Evolutionary conservation across 805 yeast genomes (phyloP).

Genomic region (Sungouiella thailandica): DNA sequence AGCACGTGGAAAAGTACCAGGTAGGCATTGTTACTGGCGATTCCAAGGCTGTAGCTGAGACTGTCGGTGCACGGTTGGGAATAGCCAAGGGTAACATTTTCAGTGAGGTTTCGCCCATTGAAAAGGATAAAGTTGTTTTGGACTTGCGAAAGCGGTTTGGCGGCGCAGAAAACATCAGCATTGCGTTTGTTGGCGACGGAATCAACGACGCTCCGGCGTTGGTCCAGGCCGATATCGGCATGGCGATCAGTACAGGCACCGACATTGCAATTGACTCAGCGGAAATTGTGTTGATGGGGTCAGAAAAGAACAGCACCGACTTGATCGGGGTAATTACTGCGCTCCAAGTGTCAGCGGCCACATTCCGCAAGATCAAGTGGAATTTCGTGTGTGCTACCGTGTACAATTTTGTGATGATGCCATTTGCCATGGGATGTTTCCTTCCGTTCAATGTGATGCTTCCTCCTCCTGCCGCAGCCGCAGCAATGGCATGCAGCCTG

Average conservation of each 20-base stretch:
- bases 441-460: conserved; percentile 69
- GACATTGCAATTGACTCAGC: conserved; percentile 98
- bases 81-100: conserved; percentile 60
- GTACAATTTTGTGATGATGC: conserved; percentile 81
- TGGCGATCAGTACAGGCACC: conserved; percentile 88
- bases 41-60: conserved; percentile 52
- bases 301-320: conserved; percentile 19
- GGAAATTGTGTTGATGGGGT: conserved; percentile 70
- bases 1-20: conserved; percentile 42
- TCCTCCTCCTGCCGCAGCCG: conserved; percentile 86
- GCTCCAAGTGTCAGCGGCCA: conserved; percentile 60
- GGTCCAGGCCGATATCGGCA: conserved; percentile 81
- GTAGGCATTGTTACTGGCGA: conserved; percentile 94
- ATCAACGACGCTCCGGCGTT: conserved; percentile 97
- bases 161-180: conserved; percentile 29
- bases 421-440: conserved; percentile 91
- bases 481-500: conserved; percentile 91
- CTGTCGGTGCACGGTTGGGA: conserved; percentile 63
- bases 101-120: conserved; percentile 72
- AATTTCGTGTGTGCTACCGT: conserved; percentile 86
- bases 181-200: conserved; percentile 96
- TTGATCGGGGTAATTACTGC: conserved; percentile 55
- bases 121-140: conserved; percentile 64
- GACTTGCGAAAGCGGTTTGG: conserved; percentile 47
- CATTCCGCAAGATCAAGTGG: conserved; percentile 68